Evolutionary conservation across 2,329 filamentous ascomycete genomes (phyloP), one percentile per base, ranked within the genome.

Genomic region (Geosmithia flava): DNA sequence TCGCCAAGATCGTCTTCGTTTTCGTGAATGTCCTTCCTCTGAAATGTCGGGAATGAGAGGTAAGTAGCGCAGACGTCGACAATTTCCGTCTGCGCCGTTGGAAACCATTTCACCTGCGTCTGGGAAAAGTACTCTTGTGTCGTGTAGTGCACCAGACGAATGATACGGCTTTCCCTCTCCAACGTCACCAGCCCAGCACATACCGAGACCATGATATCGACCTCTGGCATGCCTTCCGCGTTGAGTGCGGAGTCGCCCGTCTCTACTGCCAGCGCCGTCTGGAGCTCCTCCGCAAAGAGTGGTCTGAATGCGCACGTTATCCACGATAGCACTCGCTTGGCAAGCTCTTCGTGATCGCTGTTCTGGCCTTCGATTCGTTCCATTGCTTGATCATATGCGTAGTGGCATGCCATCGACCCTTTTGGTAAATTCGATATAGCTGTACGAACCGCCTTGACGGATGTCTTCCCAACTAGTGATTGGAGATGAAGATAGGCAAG

Each of bases 111-210:
- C 0, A 10, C 29, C 15, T 48, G 44, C 1, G 52, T 63, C 11
- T 50, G 46, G 19, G 65, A 56, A 42, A 74, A 63, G 52, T 69
- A 74, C 40, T 72, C 62, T 42, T 71, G 64, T 1, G 68, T 59
- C 0, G 70, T 73, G 48, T 69, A 68, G 51, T 74, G 70, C 3
- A 70, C 66, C 0, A 73, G 50, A 3, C 66, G 60, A 10, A 72
- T 56, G 29, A 65, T 56, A 17, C 56, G 44, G 43, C 59, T 71
- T 41, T 66, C 52, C 42, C 63, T 49, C 33, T 73, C 66, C 3
- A 69, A 37, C 0, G 60, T 65, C 2, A 73, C 62, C 7, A 74
- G 47, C 1, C 70, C 69, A 33, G 60, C 62, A 49, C 68, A 73
- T 1, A 59, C 56, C 3, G 63, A 62, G 0, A 69, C 49, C 2